phyloP scores from a whole-genome alignment of 495 filamentous ascomycete species.

The Staphylotrichum longicolle region DNA sequence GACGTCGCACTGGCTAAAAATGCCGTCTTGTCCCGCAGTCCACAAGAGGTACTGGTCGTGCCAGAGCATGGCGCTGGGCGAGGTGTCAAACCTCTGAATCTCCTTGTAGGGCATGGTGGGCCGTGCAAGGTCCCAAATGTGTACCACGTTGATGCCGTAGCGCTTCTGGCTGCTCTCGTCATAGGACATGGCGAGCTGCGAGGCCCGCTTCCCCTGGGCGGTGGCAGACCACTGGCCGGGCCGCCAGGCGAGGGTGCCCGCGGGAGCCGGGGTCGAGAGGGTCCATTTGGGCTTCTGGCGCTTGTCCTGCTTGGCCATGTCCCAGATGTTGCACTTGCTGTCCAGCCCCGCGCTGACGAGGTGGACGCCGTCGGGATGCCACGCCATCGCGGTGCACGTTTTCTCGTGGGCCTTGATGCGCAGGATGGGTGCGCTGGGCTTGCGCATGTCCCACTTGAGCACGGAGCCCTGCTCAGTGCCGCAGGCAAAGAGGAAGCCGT shows the following conservation, averaged over 20 bases:
- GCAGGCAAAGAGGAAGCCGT: constrained; percentile 83
- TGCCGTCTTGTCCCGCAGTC: constrained; percentile 80
- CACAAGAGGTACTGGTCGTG: constrained; percentile 86
- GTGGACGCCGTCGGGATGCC: constrained; percentile 94
- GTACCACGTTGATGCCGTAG: constrained; percentile 66
- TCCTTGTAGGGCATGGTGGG: constrained; percentile 85
- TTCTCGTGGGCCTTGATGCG: constrained; percentile 80
- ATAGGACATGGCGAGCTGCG: constrained; percentile 54
- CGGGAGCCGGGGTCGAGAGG: constrained; percentile 57
- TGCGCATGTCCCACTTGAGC: constrained; percentile 55
- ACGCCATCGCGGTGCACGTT: constrained; percentile 78
- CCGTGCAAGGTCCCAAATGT: constrained; percentile 90
- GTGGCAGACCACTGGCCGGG: constrained; percentile 73
- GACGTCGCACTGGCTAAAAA: constrained; percentile 86
- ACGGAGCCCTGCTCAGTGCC: constrained; percentile 82
- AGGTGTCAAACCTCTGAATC: constrained; percentile 67
- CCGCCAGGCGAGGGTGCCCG: constrained; percentile 81
- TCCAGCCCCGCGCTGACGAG: constrained; percentile 81
- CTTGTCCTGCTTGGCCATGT: constrained; percentile 75
- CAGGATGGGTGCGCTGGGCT: constrained; percentile 47
- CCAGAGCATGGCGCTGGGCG: constrained; percentile 82
- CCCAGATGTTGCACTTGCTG: constrained; percentile 86
- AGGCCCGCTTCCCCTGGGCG: constrained; percentile 58
- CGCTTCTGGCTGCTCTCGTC: constrained; percentile 49
- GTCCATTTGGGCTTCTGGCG: constrained; percentile 73